Percentiles rank a stretch among this genome's conserved stretches.
These are phyloP conservation scores for Solanum chilense DNA, from an alignment of 257 asterid genomes.

Conservation along the genomic window DNA sequence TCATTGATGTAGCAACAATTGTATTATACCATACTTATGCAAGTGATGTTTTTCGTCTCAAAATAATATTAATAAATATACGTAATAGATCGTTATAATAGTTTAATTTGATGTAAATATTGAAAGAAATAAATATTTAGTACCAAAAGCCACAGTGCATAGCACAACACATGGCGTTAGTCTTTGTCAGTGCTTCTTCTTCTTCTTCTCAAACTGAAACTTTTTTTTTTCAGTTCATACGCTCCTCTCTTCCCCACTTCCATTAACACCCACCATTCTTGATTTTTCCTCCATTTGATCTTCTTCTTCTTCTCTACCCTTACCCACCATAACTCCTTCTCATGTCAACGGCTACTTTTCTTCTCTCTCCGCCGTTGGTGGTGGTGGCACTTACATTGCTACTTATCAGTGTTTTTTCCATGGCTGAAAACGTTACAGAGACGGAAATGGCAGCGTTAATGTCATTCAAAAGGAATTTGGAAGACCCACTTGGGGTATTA, in stretches of 20 bases:
- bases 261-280: background rate
- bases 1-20: too few species aligned
- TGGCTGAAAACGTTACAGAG: constrained; percentile 7
- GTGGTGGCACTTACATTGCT: background rate
- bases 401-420: background rate
- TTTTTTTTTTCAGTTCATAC: background rate
- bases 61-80: too few species aligned
- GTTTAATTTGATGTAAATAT: background rate
- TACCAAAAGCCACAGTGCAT: background rate
- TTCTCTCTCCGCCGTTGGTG: background rate
- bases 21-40: too few species aligned
- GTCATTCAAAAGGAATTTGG: constrained; percentile 27
- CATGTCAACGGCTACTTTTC: constrained; percentile 1
- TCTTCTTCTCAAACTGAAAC: background rate
- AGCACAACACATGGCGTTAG: constrained; percentile 8
- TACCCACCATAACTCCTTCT: background rate
- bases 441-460: constrained; percentile 40
- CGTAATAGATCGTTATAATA: too few species aligned
- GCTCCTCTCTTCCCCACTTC: background rate
- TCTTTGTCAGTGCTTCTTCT: background rate
- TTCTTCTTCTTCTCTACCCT: background rate
- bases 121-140: background rate
- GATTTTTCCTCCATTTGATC: background rate
- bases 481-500: constrained; percentile 49
- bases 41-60: too few species aligned